phyloP scores from a whole-genome alignment of 805 yeast genomes.

The Lipomyces yamadae region DNA sequence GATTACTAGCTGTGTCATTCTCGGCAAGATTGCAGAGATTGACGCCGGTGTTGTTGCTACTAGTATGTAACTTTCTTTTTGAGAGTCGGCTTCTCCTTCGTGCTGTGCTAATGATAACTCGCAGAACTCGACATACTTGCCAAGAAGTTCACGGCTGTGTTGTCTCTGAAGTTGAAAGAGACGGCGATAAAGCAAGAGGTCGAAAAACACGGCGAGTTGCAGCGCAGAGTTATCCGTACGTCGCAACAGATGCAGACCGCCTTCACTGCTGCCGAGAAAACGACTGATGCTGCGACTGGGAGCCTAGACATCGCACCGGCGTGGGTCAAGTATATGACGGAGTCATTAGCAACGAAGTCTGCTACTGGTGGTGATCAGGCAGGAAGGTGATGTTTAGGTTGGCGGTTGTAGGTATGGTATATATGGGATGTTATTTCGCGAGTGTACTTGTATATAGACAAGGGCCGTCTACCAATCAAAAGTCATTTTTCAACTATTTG shows the following conservation, averaged over 20 bases:
- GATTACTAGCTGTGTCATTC: constrained; percentile 56
- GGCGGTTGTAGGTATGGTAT: not conserved
- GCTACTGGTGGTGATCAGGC: not conserved
- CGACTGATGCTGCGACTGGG: constrained; percentile 12
- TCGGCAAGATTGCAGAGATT: constrained; percentile 48
- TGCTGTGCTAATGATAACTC: constrained; percentile 20
- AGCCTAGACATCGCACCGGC: not conserved
- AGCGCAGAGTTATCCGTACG: constrained; percentile 34
- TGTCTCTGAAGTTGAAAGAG: constrained; percentile 58
- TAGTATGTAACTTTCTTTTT: constrained; percentile 15
- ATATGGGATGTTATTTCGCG: not conserved
- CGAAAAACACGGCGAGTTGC: constrained; percentile 58
- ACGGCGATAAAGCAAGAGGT: constrained; percentile 71
- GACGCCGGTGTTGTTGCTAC: constrained; percentile 40
- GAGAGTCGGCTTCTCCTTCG: not conserved
- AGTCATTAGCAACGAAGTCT: constrained; percentile 3
- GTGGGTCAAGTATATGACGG: constrained; percentile 26
- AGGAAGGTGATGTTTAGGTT: not conserved
- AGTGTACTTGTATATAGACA: not conserved
- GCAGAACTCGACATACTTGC: constrained; percentile 41
- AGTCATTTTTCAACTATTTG: not conserved
- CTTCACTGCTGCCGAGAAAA: constrained; percentile 8
- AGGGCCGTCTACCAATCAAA: not conserved
- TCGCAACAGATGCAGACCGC: constrained; percentile 26
- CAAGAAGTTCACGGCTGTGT: constrained; percentile 50